Conservation (phyloP, 768 basidiomycete species). For the Sarcomyxa edulis region DNA sequence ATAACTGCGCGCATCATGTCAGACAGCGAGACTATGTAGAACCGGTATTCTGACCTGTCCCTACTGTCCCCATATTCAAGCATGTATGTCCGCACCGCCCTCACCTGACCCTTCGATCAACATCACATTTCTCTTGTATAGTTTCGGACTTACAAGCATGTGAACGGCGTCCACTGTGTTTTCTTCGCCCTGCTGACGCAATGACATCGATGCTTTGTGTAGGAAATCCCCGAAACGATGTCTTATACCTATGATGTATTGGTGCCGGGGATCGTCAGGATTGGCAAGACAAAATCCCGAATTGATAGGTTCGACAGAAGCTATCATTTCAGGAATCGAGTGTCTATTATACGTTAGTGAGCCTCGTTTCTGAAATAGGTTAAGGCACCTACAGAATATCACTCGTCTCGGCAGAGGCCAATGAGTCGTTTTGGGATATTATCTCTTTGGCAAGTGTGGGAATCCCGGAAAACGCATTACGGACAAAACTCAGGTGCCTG, state of each 20-base stretch:
- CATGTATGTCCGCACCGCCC: slow-evolving; percentile 66
- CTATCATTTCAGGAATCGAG: slow-evolving; percentile 77
- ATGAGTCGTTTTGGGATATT: slow-evolving; percentile 43
- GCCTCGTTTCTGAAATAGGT: background rate
- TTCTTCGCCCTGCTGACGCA: slow-evolving; percentile 72
- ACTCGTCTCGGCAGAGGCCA: slow-evolving; percentile 38
- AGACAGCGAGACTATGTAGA: slow-evolving; percentile 1
- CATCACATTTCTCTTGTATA: slow-evolving; percentile 1
- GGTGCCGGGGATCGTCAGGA: slow-evolving; percentile 56
- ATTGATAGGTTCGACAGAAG: slow-evolving; percentile 50
- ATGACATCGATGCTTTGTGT: slow-evolving; percentile 60
- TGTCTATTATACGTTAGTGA: slow-evolving; percentile 34
- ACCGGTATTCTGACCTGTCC: slow-evolving; percentile 32
- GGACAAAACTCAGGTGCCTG: slow-evolving; percentile 67
- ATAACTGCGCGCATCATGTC: slow-evolving; percentile 31
- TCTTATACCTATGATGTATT: slow-evolving; percentile 52
- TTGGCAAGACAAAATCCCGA: slow-evolving; percentile 69
- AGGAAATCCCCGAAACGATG: slow-evolving; percentile 64
- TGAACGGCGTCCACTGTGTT: slow-evolving; percentile 80
- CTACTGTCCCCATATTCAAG: slow-evolving; percentile 71
- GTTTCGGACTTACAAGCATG: slow-evolving; percentile 45
- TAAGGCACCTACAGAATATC: slow-evolving; percentile 58
- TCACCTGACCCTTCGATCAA: slow-evolving; percentile 47
- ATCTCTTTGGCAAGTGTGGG: slow-evolving; percentile 58
- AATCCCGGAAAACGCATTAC: slow-evolving; percentile 70